Base-by-base conservation (phyloP, 441 rosid genomes). In the Croton setiger region DNA sequence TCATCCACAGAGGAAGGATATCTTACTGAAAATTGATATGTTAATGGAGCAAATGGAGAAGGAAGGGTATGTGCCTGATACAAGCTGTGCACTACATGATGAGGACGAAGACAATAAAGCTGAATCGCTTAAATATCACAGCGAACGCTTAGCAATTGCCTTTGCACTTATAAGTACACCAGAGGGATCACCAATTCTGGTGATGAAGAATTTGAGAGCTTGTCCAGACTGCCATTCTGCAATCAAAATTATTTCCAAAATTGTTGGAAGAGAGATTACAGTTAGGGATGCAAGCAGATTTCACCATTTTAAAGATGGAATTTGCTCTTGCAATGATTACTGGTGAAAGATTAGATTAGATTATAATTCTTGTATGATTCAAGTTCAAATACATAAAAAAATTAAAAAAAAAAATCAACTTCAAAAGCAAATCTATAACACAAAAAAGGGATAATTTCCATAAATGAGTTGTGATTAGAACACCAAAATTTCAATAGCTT, bases 261-360 rank as follows among this genome's bases (percentile, higher is more conserved):
- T 84, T 63, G 87, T 75, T 20, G 73, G 75, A 65, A 83, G 95
- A 70, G 89, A 86, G 72, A 90, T 87, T 37, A 87, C 89, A 17
- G 84, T 88, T 11, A 84, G 98, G 74, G 98, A 90, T 83, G 82
- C 92, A 39, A 87, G 83, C 73, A 86, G 98, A 70, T 90, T 88
- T 79, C 95, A 90, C 75, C 95, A 82, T 76, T 87, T 92, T 77
- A 87, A 55, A 68, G 85, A 84, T 67, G 96, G 97, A 8, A 35
- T 68, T 54, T 88, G 97, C 77, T 90, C 96, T 20, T 90, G 98
- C 68, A 73, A 82, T 60, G 91, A 92, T 80, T 92, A 82, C 72
- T 92, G 98, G 96, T 90, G 61, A 84, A 27, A n/a, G 8, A 6
- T 0, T 0, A 0, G 62, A 48, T 27, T 27, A 27, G 31, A 27